Evolutionary conservation across 331 rosid species (phyloP), one percentile per base, ranked within the genome.

Genomic region (Ulmus americana): DNA sequence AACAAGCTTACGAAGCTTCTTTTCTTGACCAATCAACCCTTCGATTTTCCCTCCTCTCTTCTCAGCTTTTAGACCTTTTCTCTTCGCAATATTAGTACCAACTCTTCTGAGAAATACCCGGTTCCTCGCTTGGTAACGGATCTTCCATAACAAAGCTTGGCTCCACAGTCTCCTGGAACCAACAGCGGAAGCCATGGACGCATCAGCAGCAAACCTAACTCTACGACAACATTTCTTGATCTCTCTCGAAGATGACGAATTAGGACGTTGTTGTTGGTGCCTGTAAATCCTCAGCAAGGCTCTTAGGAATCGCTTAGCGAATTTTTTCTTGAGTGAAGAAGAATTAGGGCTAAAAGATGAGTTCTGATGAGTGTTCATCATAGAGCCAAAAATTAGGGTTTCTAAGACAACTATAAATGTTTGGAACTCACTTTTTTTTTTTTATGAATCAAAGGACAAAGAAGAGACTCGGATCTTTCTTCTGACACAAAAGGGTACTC

Each of bases 121-220:
- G 40, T 48, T 48, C 53, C 53, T 48, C 6, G 42, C 47, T 15
- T 45, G 51, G 15, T 53, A 64, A 7, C 63, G 62, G 16, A 77
- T 61, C 68, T 56, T 71, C 67, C 60, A 7, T 9, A 77, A 75
- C 63, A 77, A 9, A 3, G 78, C 82, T 42, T 61, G 74, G 8
- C 82, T 77, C 82, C 82, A 77, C 8, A 68, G 68, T 60, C 64
- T 72, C 12, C 56, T 51, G 0, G 67, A 12, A 45, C 82, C 78
- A 0, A 72, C 78, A 15, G 78, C 68, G 6, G 68, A 72, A 20
- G 82, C 78, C 82, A 77, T 77, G 68, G 82, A 70, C 11, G 63
- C 64, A 39, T 77, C 59, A 8, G 82, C 56, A 35, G 82, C 82
- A 12, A 42, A 42, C 75, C 63, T 77, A 39, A 77, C 59, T 41